These are phyloP conservation scores for Pseudogymnoascus sp. DNA, from an alignment of 2,329 filamentous ascomycete genomes.

Conservation along the genomic window DNA sequence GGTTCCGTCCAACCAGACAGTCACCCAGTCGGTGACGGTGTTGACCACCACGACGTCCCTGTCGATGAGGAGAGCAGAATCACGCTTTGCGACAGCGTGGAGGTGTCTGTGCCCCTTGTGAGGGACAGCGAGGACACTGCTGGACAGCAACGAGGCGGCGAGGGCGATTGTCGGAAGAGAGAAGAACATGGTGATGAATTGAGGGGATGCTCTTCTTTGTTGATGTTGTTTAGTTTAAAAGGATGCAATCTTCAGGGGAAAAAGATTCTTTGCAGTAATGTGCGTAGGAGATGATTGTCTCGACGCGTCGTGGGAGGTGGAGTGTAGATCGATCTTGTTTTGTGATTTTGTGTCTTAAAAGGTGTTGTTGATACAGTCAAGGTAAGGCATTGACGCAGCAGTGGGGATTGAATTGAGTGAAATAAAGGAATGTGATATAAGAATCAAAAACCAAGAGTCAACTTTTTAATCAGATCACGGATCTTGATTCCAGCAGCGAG, in stretches of 20 bases:
- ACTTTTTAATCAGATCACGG: constrained; percentile 9
- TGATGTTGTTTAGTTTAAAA: constrained; percentile 7
- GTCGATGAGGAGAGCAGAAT: constrained; percentile 16
- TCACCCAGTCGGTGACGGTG: constrained; percentile 15
- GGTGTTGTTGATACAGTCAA: neutral
- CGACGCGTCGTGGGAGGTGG: neutral
- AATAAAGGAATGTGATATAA: neutral
- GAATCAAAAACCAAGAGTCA: constrained; percentile 1
- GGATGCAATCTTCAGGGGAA: neutral
- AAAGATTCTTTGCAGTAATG: neutral
- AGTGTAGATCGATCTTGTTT: constrained; percentile 4
- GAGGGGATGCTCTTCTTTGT: neutral
- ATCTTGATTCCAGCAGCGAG: constrained; percentile 8
- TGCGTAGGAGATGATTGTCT: neutral
- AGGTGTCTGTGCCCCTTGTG: constrained; percentile 15
- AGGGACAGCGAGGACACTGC: constrained; percentile 20
- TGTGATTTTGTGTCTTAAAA: constrained; percentile 1
- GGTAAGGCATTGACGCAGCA: constrained; percentile 3
- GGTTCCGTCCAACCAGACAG: constrained; percentile 17
- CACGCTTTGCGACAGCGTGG: constrained; percentile 18
- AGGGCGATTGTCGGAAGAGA: constrained; percentile 21
- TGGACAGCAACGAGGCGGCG: constrained; percentile 26
- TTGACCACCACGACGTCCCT: neutral
- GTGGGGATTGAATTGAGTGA: neutral
- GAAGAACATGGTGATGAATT: constrained; percentile 19